phyloP scores from a whole-genome alignment of 192 early-diverging fungal genomes.

The Geranomyces michiganensis region DNA sequence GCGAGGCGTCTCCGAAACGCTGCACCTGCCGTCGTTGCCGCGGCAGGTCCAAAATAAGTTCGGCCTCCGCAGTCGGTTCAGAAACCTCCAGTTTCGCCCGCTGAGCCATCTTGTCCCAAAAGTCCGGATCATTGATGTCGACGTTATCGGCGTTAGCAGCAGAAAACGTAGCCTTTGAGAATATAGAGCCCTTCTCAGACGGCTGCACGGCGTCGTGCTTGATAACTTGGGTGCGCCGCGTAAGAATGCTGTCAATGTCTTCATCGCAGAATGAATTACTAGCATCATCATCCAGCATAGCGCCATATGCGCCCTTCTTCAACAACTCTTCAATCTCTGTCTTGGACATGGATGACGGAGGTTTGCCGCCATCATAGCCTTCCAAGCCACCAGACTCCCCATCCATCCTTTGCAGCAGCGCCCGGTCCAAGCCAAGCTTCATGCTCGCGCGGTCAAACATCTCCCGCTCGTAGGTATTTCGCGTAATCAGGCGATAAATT shows the following conservation, averaged over 20 bases:
- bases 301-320: constrained; percentile 89
- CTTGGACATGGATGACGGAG: constrained; percentile 63
- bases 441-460: constrained; percentile 90
- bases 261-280: constrained; percentile 78
- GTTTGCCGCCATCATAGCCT: constrained; percentile 31
- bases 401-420: constrained; percentile 76
- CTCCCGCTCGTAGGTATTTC: constrained; percentile 84
- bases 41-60: constrained; percentile 72
- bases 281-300: constrained; percentile 81
- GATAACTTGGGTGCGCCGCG: constrained; percentile 77
- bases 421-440: constrained; percentile 82
- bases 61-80: constrained; percentile 53
- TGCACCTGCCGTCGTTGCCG: constrained; percentile 65
- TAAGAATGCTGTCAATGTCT: constrained; percentile 84
- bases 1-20: constrained; percentile 61
- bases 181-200: constrained; percentile 70
- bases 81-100: constrained; percentile 72
- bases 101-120: constrained; percentile 88
- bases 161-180: constrained; percentile 85
- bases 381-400: constrained; percentile 35
- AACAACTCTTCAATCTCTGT: constrained; percentile 82
- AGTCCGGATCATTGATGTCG: constrained; percentile 82
- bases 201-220: constrained; percentile 67
- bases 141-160: constrained; percentile 55
- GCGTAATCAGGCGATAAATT: constrained; percentile 69